A percentile compares a stretch with the other conserved stretches of the same genome.
These are phyloP conservation scores for Pleurotus tuoliensis DNA, from an alignment of 768 basidiomycete genomes.

Conservation along the genomic window DNA sequence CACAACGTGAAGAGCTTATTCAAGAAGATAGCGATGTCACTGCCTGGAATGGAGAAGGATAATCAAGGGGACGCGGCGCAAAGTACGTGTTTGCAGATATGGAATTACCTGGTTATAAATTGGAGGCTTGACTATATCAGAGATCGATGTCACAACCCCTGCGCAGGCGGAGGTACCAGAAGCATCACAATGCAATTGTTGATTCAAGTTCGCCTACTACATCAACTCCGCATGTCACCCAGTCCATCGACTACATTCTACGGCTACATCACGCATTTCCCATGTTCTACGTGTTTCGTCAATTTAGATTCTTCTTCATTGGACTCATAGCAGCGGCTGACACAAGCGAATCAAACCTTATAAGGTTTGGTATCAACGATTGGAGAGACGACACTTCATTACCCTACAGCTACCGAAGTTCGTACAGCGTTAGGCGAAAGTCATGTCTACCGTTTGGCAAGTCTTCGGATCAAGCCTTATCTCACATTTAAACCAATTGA, in stretches of 20 bases:
- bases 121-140: conserved; percentile 34
- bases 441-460: no score
- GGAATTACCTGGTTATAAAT: background rate
- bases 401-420: no score
- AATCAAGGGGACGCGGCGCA: conserved; percentile 54
- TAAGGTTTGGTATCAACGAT: no score
- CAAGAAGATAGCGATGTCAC: conserved; percentile 98
- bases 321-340: background rate
- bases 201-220: conserved; percentile 16
- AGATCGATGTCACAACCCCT: conserved; percentile 88
- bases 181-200: conserved; percentile 85
- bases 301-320: conserved; percentile 6
- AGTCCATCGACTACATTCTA: background rate
- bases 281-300: background rate
- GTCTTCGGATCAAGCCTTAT: no score
- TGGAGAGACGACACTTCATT: no score
- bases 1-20: conserved; percentile 99
- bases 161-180: conserved; percentile 70
- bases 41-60: conserved; percentile 94
- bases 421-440: no score
- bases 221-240: no score
- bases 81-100: conserved; percentile 31
- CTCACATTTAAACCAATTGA: no score
- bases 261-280: background rate
- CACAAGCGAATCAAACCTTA: no score